Conservation (phyloP, 768 basidiomycete genomes). For the Auricularia auricula-judae region DNA sequence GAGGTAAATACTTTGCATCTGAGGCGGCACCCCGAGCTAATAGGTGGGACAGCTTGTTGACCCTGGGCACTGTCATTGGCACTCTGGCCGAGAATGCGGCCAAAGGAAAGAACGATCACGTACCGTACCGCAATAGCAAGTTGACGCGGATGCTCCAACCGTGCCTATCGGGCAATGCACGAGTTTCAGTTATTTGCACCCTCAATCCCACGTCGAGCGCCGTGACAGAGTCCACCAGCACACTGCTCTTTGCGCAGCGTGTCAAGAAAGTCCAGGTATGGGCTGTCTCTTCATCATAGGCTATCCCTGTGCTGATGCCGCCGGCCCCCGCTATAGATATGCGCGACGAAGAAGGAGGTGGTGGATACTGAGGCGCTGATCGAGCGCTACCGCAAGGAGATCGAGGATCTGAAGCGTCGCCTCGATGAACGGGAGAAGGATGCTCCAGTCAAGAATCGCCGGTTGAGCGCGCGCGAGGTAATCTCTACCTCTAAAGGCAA, state of each 20-base stretch:
- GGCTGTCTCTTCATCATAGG: background rate
- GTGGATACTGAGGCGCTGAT: conserved; percentile 90
- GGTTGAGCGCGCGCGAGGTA: conserved; percentile 43
- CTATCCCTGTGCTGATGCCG: background rate
- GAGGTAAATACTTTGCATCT: conserved; percentile 15
- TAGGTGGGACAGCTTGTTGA: conserved; percentile 54
- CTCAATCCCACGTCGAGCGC: conserved; percentile 78
- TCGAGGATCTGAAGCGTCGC: conserved; percentile 74
- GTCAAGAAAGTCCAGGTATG: conserved; percentile 79
- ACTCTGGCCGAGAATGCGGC: conserved; percentile 81
- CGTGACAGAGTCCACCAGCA: conserved; percentile 76
- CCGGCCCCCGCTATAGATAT: conserved; percentile 30
- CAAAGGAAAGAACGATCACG: conserved; percentile 74
- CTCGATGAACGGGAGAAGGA: conserved; percentile 62
- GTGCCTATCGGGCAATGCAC: conserved; percentile 87
- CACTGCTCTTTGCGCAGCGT: conserved; percentile 81
- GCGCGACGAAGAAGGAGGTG: conserved; percentile 87
- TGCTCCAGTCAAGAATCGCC: conserved; percentile 35
- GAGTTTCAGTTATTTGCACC: conserved; percentile 93
- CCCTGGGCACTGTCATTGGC: conserved; percentile 84
- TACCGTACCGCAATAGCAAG: conserved; percentile 93
- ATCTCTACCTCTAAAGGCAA: conserved; percentile 1
- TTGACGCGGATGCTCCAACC: conserved; percentile 91
- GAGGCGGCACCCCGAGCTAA: background rate
- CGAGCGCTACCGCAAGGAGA: conserved; percentile 88